These are phyloP conservation scores for Angomonas deanei DNA, from an alignment of 208 protist genomes.

Conservation along the genomic window DNA sequence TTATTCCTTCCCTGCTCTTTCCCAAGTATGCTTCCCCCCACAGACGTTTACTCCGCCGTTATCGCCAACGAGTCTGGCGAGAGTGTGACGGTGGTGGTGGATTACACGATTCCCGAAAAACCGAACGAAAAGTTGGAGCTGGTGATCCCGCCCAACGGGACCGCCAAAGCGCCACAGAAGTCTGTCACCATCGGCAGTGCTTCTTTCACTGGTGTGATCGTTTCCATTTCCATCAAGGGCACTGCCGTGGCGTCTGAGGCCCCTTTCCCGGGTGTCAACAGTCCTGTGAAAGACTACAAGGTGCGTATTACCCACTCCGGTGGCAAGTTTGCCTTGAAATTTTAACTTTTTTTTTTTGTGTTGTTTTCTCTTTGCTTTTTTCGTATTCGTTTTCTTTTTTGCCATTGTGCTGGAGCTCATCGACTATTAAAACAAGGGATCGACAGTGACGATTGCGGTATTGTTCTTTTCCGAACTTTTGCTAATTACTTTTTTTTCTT, in stretches of 20 bases:
- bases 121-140: constrained; percentile 8
- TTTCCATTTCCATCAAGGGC: constrained; percentile 28
- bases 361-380: neutral
- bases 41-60: constrained; percentile 59
- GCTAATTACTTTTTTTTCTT: constrained; percentile 10
- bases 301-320: constrained; percentile 22
- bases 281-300: constrained; percentile 40
- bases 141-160: neutral
- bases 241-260: constrained; percentile 12
- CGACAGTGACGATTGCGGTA: neutral
- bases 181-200: neutral
- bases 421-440: neutral
- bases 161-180: neutral
- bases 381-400: neutral
- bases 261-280: constrained; percentile 33
- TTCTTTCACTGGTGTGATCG: constrained; percentile 32
- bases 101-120: constrained; percentile 27
- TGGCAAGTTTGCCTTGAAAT: neutral
- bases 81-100: constrained; percentile 26
- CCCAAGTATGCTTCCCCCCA: constrained; percentile 40
- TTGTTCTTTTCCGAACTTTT: constrained; percentile 7
- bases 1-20: neutral
- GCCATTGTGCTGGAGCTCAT: neutral
- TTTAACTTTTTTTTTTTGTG: neutral
- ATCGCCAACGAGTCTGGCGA: constrained; percentile 38